Base-by-base conservation (phyloP, 169 alveolate genomes). In the Plasmodium gaboni region DNA sequence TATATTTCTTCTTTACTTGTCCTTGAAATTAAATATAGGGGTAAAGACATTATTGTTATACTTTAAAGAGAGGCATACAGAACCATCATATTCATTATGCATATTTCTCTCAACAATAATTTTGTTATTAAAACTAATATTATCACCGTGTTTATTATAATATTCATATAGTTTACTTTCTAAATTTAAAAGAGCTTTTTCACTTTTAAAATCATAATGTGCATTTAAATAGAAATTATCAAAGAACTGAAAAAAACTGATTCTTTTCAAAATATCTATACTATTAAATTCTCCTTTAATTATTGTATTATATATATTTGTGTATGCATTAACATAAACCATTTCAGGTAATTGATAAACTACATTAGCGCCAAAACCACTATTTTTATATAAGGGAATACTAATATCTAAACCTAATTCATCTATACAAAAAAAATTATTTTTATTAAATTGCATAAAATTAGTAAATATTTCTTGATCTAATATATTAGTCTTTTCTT, bases 341-440 rank as follows among this genome's bases (percentile, higher is more conserved):
- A 28, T 60, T 60, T 80, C 69, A 28, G 90, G 90, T 6, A 80
- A 74, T 67, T 80, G 83, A 26, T 80, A 80, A 55, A 80, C 83
- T 53, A 80, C 32, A 60, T 67, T 80, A 32, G 90, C 90, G 1
- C 90, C 90, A 53, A 80, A 53, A 28, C 69, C 69, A 59, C 83
- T 80, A 80, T 80, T 80, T 80, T 80, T 80, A 53, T 67, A 68
- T 17, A 80, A 10, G 15, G 90, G 90, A 24, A 80, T 80, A 28
- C 57, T 80, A 17, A 80, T 46, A 70, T 80, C 90, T 53, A 80
- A 71, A 48, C 90, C 90, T 67, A 80, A 51, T 67, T 80, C 90
- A 51, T 80, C 90, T 32, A 80, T 51, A 80, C 90, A 80, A 80
- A 80, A 80, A 80, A 80, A 80, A 59, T 80, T 80, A 67, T 65